Evolutionary conservation across 208 protist species (phyloP).

Genomic region (Tritrichomonas foetus): DNA sequence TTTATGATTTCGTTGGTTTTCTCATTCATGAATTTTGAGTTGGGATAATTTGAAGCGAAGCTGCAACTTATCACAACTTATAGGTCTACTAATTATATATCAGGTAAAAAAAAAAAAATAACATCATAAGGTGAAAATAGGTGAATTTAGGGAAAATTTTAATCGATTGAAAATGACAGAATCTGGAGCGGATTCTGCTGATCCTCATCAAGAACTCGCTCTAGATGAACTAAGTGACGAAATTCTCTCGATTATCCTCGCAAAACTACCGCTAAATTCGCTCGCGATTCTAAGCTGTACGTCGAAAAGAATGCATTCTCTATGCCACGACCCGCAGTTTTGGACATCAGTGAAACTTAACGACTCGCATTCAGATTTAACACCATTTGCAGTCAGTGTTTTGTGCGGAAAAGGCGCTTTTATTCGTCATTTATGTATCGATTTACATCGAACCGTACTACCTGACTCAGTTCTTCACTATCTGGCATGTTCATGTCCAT

Average conservation of each 20-base stretch:
- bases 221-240: constrained; percentile 21
- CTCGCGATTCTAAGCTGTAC: constrained; percentile 2
- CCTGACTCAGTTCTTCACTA: neutral
- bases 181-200: too few species aligned
- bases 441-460: neutral
- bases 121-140: too few species aligned
- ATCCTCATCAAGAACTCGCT: neutral
- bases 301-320: neutral
- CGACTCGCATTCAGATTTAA: neutral
- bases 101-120: too few species aligned
- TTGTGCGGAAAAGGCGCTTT: neutral
- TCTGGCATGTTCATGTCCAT: neutral
- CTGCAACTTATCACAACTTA: too few species aligned
- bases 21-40: too few species aligned
- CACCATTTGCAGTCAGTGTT: neutral
- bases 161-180: too few species aligned
- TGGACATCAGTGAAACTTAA: neutral
- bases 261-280: neutral
- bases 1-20: too few species aligned
- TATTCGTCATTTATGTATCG: neutral
- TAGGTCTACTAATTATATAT: too few species aligned
- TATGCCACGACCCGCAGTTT: neutral
- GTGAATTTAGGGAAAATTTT: too few species aligned
- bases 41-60: too few species aligned
- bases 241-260: neutral